Evolutionary conservation across 2,329 filamentous ascomycete species (phyloP).

Genomic region (Penicillium olsonii): DNA sequence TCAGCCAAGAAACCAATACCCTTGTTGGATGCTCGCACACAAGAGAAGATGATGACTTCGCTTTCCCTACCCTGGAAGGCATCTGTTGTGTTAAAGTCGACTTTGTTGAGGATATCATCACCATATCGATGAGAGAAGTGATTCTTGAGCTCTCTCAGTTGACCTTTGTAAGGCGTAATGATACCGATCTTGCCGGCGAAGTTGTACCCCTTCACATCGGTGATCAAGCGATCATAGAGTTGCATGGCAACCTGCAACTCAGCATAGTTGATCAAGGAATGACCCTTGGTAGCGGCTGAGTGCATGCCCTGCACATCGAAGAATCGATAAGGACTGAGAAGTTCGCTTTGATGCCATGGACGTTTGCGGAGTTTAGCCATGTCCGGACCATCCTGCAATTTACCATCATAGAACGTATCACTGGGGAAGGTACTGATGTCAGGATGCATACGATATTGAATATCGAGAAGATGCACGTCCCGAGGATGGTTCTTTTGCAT

Average conservation of each 20-base stretch:
- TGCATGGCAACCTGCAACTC: constrained; percentile 85
- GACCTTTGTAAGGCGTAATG: constrained; percentile 97
- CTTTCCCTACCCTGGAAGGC: constrained; percentile 96
- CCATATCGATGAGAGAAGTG: constrained; percentile 75
- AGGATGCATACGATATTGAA: constrained; percentile 98
- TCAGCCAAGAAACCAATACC: constrained; percentile 98
- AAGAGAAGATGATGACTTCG: constrained; percentile 98
- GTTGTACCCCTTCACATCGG: constrained; percentile 69
- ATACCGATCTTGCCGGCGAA: constrained; percentile 87
- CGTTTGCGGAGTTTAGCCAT: constrained; percentile 76
- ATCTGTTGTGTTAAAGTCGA: constrained; percentile 99
- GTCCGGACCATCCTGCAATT: constrained; percentile 77
- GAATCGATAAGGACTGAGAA: constrained; percentile 93
- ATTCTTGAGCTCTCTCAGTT: constrained; percentile 75
- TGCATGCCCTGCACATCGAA: constrained; percentile 94
- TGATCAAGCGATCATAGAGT: constrained; percentile 76
- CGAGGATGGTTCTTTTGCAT: constrained; percentile 93
- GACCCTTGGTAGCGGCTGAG: constrained; percentile 74
- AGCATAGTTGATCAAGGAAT: constrained; percentile 84
- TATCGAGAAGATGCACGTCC: constrained; percentile 91
- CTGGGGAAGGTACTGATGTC: constrained; percentile 93
- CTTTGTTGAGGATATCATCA: constrained; percentile 69
- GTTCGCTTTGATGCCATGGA: constrained; percentile 79
- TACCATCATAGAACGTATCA: constrained; percentile 85
- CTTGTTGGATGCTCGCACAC: constrained; percentile 87